Percentiles rank a stretch among this genome's conserved stretches.
phyloP scores from a whole-genome alignment of 2,329 filamentous ascomycete genomes.

The Neocucurbitaria cava region DNA sequence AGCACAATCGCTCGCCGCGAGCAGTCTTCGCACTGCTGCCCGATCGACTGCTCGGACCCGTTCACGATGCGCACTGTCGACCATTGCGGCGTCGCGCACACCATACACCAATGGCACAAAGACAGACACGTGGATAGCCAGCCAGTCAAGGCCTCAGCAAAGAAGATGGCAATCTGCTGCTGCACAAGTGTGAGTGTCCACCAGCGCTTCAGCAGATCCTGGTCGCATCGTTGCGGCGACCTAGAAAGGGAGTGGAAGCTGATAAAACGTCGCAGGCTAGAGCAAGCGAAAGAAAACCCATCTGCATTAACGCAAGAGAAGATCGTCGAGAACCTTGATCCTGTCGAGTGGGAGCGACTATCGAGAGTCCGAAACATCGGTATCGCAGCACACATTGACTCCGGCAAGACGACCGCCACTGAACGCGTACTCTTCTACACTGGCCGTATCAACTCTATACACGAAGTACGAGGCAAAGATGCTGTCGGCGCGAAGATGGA shows the following conservation, averaged over 20 bases:
- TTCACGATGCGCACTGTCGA: constrained; percentile 44
- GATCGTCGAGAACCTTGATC: constrained; percentile 80
- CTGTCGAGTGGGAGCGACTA: constrained; percentile 78
- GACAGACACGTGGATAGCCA: constrained; percentile 39
- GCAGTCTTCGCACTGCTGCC: constrained; percentile 37
- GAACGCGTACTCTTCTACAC: constrained; percentile 99
- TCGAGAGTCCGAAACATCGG: constrained; percentile 92
- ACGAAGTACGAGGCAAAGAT: constrained; percentile 95
- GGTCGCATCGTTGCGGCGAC: neutral
- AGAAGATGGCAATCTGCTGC: constrained; percentile 47
- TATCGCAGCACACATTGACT: constrained; percentile 98
- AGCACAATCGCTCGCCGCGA: constrained; percentile 41
- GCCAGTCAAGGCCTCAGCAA: constrained; percentile 29
- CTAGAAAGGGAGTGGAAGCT: constrained; percentile 23
- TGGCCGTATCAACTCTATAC: constrained; percentile 93
- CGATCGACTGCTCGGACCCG: constrained; percentile 30
- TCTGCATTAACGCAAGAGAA: constrained; percentile 65
- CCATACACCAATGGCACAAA: constrained; percentile 37
- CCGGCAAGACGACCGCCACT: constrained; percentile 94
- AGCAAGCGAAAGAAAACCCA: constrained; percentile 65
- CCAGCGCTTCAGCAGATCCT: neutral
- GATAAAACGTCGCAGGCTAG: constrained; percentile 42
- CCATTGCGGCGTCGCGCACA: constrained; percentile 36
- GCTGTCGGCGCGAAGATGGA: constrained; percentile 99
- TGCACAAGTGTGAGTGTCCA: constrained; percentile 45